Evolutionary conservation across 345 rosid genomes (phyloP).

Genomic region (Salix caprea): DNA sequence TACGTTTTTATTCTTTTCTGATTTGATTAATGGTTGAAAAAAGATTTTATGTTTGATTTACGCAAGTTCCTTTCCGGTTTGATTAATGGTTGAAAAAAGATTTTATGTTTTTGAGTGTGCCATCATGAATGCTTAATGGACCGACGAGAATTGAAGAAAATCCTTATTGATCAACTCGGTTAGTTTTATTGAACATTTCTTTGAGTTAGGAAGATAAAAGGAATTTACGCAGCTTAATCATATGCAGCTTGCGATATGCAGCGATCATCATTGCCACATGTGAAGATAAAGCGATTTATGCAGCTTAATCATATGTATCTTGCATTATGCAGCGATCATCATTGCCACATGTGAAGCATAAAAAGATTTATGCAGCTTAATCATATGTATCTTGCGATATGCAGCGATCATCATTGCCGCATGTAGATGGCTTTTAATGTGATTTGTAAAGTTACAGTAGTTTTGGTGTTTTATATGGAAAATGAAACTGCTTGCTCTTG

Average conservation of each 20-base stretch:
- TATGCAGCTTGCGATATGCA: neutral
- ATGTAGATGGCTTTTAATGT: neutral
- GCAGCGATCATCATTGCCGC: neutral
- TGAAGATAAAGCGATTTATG: neutral
- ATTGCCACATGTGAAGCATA: neutral
- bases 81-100: neutral
- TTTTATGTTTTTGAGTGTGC: neutral
- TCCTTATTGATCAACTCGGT: neutral
- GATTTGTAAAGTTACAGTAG: neutral
- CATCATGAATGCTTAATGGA: neutral
- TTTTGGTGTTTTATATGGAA: constrained; percentile 1
- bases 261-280: neutral
- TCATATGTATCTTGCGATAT: neutral
- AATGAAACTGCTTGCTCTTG: neutral
- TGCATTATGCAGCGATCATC: neutral
- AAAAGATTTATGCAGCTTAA: neutral
- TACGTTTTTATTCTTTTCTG: constrained; percentile 33
- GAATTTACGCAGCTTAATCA: neutral
- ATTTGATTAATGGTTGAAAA: neutral
- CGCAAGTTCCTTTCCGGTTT: neutral
- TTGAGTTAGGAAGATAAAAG: neutral
- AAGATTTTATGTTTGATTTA: neutral
- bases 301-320: neutral
- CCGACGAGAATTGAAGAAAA: neutral
- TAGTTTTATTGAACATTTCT: neutral